These are phyloP conservation scores for Botrytis deweyae DNA, from an alignment of 2,329 filamentous ascomycete genomes.

Conservation along the genomic window DNA sequence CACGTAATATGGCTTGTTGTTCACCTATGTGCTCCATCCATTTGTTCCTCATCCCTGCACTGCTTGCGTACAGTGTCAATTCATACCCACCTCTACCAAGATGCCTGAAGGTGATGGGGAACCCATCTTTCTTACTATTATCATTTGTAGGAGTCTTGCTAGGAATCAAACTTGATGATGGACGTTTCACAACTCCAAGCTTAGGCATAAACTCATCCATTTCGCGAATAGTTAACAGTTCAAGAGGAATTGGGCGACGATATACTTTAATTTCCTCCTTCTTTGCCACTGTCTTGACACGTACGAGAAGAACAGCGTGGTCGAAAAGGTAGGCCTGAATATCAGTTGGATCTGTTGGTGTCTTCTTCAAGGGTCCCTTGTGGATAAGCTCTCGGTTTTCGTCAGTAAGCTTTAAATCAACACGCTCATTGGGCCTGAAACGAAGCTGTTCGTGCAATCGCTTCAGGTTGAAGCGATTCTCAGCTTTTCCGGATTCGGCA, in stretches of 20 bases:
- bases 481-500: conserved; percentile 90
- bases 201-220: conserved; percentile 95
- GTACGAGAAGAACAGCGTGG: conserved; percentile 87
- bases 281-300: conserved; percentile 90
- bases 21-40: conserved; percentile 95
- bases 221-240: conserved; percentile 88
- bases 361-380: conserved; percentile 92
- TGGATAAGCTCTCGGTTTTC: conserved; percentile 90
- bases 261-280: conserved; percentile 94
- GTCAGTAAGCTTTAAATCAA: conserved; percentile 92
- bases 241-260: conserved; percentile 87
- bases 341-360: conserved; percentile 80
- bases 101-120: conserved; percentile 94
- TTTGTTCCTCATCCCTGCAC: conserved; percentile 83
- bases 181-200: conserved; percentile 75
- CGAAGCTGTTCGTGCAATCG: conserved; percentile 89
- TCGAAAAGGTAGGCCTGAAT: conserved; percentile 96
- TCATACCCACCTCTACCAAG: conserved; percentile 95
- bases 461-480: conserved; percentile 95
- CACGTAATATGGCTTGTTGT: conserved; percentile 82
- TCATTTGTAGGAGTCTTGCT: conserved; percentile 52
- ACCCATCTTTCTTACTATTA: conserved; percentile 71
- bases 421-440: conserved; percentile 84
- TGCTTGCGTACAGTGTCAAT: conserved; percentile 81
- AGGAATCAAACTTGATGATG: conserved; percentile 80